Evolutionary conservation across 2,329 filamentous ascomycete genomes (phyloP).

Genomic region (Xylariaceae sp.): DNA sequence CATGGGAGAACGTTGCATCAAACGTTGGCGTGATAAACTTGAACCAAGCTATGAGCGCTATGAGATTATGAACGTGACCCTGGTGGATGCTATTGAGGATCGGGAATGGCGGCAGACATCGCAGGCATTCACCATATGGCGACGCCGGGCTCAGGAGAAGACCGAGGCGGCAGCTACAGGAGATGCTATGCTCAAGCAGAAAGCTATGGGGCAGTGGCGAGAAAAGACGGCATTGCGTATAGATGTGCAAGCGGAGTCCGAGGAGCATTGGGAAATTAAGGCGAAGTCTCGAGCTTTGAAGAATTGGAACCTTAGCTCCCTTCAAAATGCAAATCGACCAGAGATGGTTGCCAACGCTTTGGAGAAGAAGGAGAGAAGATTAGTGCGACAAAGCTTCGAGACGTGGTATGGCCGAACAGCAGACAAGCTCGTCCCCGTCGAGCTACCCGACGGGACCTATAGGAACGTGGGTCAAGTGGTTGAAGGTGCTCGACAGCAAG

Average conservation of each 20-base stretch:
- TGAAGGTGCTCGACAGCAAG: slow-evolving; percentile 35
- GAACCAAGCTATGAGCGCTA: slow-evolving; percentile 36
- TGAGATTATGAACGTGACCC: slow-evolving; percentile 35
- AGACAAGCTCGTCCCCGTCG: slow-evolving; percentile 39
- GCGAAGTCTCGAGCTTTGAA: slow-evolving; percentile 36
- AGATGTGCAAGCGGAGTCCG: slow-evolving; percentile 33
- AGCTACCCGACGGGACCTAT: slow-evolving; percentile 35
- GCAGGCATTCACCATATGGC: slow-evolving; percentile 39
- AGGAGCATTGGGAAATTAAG: slow-evolving; percentile 36
- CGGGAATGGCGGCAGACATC: slow-evolving; percentile 34
- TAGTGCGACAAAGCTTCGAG: slow-evolving; percentile 40
- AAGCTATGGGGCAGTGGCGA: slow-evolving; percentile 38
- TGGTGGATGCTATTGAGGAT: slow-evolving; percentile 34
- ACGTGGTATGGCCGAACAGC: slow-evolving; percentile 39
- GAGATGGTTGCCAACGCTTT: slow-evolving; percentile 40
- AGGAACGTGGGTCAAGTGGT: slow-evolving; percentile 35
- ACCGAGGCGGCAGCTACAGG: slow-evolving; percentile 29
- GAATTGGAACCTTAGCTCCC: slow-evolving; percentile 41
- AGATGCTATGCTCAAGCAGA: slow-evolving; percentile 34
- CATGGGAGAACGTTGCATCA: slow-evolving; percentile 42
- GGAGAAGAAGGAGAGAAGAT: slow-evolving; percentile 41
- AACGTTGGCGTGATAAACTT: slow-evolving; percentile 39
- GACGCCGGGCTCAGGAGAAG: slow-evolving; percentile 34
- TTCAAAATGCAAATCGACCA: slow-evolving; percentile 40
- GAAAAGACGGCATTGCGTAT: slow-evolving; percentile 26